Evolutionary conservation across 2,329 filamentous ascomycete genomes (phyloP).

Genomic region (Rutstroemia sp.): DNA sequence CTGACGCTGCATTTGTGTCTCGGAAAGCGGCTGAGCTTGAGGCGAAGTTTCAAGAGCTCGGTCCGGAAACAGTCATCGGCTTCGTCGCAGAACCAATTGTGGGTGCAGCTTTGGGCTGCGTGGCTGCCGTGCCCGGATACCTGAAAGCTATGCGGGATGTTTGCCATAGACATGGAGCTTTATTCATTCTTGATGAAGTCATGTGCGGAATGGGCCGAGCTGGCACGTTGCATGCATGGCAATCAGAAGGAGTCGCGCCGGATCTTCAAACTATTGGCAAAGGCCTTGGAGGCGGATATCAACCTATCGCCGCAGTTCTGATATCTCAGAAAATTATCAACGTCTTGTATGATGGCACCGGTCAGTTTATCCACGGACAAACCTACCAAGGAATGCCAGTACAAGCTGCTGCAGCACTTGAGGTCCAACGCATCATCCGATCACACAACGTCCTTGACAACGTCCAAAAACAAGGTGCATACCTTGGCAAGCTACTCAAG

Average conservation of each 20-base stretch:
- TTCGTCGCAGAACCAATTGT: conserved; percentile 60
- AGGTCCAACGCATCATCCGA: conserved; percentile 52
- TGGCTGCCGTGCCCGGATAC: conserved; percentile 60
- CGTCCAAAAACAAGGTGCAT: conserved; percentile 44
- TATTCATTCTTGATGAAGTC: conserved; percentile 72
- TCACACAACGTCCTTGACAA: conserved; percentile 52
- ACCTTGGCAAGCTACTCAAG: conserved; percentile 39
- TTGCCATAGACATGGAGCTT: conserved; percentile 62
- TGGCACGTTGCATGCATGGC: conserved; percentile 48
- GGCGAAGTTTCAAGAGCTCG: conserved; percentile 50
- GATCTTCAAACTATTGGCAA: conserved; percentile 63
- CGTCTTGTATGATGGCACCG: conserved; percentile 23
- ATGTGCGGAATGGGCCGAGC: conserved; percentile 52
- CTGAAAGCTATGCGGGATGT: conserved; percentile 59
- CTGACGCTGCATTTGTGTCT: conserved; percentile 46
- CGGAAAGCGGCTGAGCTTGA: conserved; percentile 56
- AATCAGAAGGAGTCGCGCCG: conserved; percentile 45
- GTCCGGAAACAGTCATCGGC: conserved; percentile 54
- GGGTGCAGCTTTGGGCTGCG: conserved; percentile 63
- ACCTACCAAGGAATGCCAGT: conserved; percentile 57
- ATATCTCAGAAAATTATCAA: conserved; percentile 44
- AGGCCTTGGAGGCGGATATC: conserved; percentile 56
- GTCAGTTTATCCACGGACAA: conserved; percentile 29
- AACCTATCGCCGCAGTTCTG: conserved; percentile 53
- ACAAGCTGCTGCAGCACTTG: conserved; percentile 53